Evolutionary conservation across 805 yeast genomes (phyloP).

Genomic region (Barnettozyma siamensis): DNA sequence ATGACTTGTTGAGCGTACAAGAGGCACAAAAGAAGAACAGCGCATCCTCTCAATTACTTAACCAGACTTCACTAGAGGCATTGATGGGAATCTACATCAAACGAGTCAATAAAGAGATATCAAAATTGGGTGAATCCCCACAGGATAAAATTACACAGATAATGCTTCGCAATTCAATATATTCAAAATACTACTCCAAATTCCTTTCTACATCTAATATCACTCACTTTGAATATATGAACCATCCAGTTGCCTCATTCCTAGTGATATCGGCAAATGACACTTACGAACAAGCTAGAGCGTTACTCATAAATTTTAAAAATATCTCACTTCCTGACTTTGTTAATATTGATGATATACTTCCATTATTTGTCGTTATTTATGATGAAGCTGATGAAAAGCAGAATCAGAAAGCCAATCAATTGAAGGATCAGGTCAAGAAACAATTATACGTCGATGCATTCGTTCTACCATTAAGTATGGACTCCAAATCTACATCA

Average conservation of each 20-base stretch:
- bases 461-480: constrained; percentile 15
- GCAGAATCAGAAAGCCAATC: constrained; percentile 38
- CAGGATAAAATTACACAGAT: constrained; percentile 23
- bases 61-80: constrained; percentile 32
- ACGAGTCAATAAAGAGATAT: constrained; percentile 19
- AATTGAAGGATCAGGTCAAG: constrained; percentile 29
- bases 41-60: constrained; percentile 26
- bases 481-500: constrained; percentile 11
- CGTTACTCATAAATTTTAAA: constrained; percentile 48
- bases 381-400: constrained; percentile 41
- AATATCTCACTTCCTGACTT: constrained; percentile 48
- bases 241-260: constrained; percentile 78
- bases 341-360: constrained; percentile 57
- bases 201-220: constrained; percentile 53
- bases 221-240: constrained; percentile 77
- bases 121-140: constrained; percentile 9
- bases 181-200: constrained; percentile 51
- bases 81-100: constrained; percentile 29
- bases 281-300: constrained; percentile 49
- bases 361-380: constrained; percentile 46
- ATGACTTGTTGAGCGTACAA: constrained; percentile 28
- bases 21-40: constrained; percentile 16
- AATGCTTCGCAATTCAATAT: constrained; percentile 41
- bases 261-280: constrained; percentile 58
- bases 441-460: constrained; percentile 34